Evolutionary conservation across 768 basidiomycete species (phyloP).

Genomic region (Lentinula guzmanii): DNA sequence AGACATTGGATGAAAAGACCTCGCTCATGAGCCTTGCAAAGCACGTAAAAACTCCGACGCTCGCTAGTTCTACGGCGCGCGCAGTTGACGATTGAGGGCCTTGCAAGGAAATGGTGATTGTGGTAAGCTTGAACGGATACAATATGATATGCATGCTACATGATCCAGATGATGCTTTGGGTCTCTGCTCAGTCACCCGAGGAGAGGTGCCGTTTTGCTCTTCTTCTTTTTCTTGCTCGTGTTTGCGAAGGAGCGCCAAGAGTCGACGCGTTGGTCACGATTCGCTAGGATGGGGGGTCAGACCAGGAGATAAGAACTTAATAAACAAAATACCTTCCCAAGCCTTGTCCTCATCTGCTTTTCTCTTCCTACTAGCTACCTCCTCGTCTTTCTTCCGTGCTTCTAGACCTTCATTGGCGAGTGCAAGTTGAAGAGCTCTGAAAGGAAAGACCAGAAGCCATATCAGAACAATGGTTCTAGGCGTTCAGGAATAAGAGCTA

Average conservation of each 20-base stretch:
- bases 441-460: neutral
- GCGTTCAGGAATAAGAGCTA: neutral
- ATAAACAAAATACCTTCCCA: slow-evolving; percentile 69
- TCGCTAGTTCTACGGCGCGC: too few relatives aligned
- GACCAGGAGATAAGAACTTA: neutral
- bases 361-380: slow-evolving; percentile 67
- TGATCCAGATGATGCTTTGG: too few relatives aligned
- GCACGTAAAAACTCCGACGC: too few relatives aligned
- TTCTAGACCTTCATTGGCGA: slow-evolving; percentile 88
- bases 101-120: too few relatives aligned
- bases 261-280: slow-evolving; percentile 77
- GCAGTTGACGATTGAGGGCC: too few relatives aligned
- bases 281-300: slow-evolving; percentile 37
- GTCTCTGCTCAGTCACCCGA: slow-evolving; percentile 37
- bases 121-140: too few relatives aligned
- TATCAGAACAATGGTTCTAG: neutral
- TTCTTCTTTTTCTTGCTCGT: slow-evolving; percentile 73
- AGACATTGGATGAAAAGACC: too few relatives aligned
- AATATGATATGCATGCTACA: neutral
- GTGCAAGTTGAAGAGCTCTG: slow-evolving; percentile 84
- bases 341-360: slow-evolving; percentile 78
- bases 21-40: too few relatives aligned
- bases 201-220: slow-evolving; percentile 59
- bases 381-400: slow-evolving; percentile 94
- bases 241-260: slow-evolving; percentile 72